Base-by-base conservation (phyloP, 2,329 filamentous ascomycete genomes). In the Helminthosporium solani region DNA sequence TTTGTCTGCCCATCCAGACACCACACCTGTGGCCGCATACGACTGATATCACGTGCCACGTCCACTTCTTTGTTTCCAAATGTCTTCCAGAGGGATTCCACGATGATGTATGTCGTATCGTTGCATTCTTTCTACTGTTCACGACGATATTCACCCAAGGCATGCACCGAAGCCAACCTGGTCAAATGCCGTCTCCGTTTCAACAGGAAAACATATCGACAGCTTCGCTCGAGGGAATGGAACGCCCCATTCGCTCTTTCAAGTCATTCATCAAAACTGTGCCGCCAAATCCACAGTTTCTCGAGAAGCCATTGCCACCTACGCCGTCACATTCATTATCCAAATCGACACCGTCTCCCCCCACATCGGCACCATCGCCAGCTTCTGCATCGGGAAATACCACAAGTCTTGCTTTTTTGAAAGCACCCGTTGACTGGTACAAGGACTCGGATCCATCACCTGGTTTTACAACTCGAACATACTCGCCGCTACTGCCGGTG, bases 191-290 rank as follows among this genome's bases (percentile, higher is more conserved):
- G 49, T 56, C 56, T 52, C 50, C 57, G 27, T 55, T 59, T 42
- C 57, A 47, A 41, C 56, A 61, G 38, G 38, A 31, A 20, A 58
- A 60, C 40, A 30, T 48, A 42, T 61, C 60, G 28, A 56, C 56
- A 15, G 55, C 60, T 14, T 58, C 60, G 16, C 56, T 67, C 20
- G 52, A 60, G 42, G 65, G 58, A n/a, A 67, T 68, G 64, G 64
- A 67, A 50, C 56, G 45, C 18, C 63, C 64, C 20, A 53, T 69
- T 21, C 60, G 53, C 16, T 66, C 63, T 3, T 67, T 67, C 53
- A 61, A 59, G 30, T 66, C 64, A 16, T 64, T 64, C 40, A 58
- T 64, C 30, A 55, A 50, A 35, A 52, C 55, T 3, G 47, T 52
- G 15, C 60, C 63, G 14, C 52, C 58, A 23, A 49, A 52, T 40